Evolutionary conservation across 2,329 filamentous ascomycete species (phyloP), one percentile per base, ranked within the genome.

Genomic region (Colletotrichum kahawae): DNA sequence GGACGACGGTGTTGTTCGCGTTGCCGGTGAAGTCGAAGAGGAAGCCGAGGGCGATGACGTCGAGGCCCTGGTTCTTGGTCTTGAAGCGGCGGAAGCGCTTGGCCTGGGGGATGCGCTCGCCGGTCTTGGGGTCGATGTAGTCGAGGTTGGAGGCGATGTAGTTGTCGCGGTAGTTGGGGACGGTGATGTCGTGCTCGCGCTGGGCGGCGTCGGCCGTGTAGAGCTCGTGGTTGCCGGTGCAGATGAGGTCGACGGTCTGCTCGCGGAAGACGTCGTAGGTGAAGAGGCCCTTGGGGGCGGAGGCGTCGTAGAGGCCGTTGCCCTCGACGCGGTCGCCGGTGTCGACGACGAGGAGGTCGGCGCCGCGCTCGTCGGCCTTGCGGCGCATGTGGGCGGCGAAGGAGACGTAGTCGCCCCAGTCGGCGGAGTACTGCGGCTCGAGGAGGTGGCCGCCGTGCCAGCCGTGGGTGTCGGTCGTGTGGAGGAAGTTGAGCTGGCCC

Each of bases 401-500:
- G 8, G 96, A 98, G 80, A 98, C 90, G 84, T 98, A 99, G 85
- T 99, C 97, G 74, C 97, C 97, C 95, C 97, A 98, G 84, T 99
- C 97, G 62, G 95, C 96, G 8, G 95, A 96, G 84, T 97, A 99
- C 75, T 97, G 96, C 4, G 95, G 90, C 93, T 99, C 97, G 87
- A 96, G 93, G 7, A 98, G 86, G 87, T 99, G 97, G 2, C 97
- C 97, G 12, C 92, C 95, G 82, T 97, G 93, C 97, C 97, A 99
- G 80, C 97, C 96, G 85, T 98, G 97, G 6, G 95, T 97, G 83
- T 98, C 94, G 54, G 97, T 98, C 1, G 97, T 98, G 82, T 98
- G 96, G n/a, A 99, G 86, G 83, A 98, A 97, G 88, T 98, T 98
- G 81, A 98, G 90, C 83, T 98, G 93, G n/a, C 94, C 96, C 95